These are phyloP conservation scores for Aspergillus taichungensis DNA, from an alignment of 495 filamentous ascomycete genomes.

Conservation along the genomic window DNA sequence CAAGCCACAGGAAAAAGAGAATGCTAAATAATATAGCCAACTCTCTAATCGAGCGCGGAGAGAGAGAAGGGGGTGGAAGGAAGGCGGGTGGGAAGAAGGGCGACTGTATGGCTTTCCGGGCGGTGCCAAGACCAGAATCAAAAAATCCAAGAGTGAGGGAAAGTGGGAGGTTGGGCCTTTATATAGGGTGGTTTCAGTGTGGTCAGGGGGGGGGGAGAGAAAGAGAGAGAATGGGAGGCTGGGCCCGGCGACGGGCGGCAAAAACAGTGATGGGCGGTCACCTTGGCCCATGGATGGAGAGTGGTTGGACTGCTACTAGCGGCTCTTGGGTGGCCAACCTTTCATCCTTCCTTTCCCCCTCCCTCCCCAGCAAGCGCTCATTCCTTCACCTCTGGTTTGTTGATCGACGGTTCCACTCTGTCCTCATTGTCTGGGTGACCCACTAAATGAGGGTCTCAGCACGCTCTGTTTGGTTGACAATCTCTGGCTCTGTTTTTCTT, in stretches of 20 bases:
- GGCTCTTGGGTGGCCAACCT: constrained; percentile 17
- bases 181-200: constrained; percentile 38
- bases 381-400: constrained; percentile 12
- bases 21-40: no score
- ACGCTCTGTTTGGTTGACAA: constrained; percentile 18
- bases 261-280: constrained; percentile 31
- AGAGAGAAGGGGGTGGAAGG: constrained; percentile 13
- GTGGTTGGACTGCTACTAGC: constrained; percentile 23
- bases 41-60: constrained; percentile 3
- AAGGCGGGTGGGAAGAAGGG: constrained; percentile 21
- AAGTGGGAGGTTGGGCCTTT: constrained; percentile 40
- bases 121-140: constrained; percentile 42
- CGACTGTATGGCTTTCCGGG: constrained; percentile 27
- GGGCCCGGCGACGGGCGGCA: constrained; percentile 30
- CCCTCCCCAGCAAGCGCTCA: constrained; percentile 10
- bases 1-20: no score
- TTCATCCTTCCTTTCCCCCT: not conserved
- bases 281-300: constrained; percentile 23
- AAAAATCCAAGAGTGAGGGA: constrained; percentile 22
- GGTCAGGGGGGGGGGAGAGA: constrained; percentile 27
- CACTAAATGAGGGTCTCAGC: constrained; percentile 1
- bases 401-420: constrained; percentile 12
- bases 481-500: constrained; percentile 20
- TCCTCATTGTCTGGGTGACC: constrained; percentile 13
- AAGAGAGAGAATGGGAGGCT: constrained; percentile 6